A percentile compares a stretch with the other conserved stretches of the same genome.
phyloP scores from a whole-genome alignment of 2,329 filamentous ascomycete genomes.

The Alternaria incomplexa region DNA sequence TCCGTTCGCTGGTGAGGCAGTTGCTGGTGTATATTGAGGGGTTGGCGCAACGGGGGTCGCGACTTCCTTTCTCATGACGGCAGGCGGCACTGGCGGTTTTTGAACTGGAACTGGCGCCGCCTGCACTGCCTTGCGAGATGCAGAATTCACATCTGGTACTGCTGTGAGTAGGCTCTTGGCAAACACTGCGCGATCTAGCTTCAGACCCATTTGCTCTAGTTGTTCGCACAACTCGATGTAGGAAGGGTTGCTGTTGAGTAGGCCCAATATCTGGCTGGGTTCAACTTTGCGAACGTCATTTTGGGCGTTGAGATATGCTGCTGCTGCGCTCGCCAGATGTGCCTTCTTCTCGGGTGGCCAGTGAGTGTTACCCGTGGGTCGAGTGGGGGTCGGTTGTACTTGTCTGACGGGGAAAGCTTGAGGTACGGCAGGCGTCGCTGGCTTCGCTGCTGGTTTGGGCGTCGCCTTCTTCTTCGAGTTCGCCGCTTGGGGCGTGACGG shows the following conservation, averaged over 20 bases:
- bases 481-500: constrained; percentile 17
- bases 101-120: constrained; percentile 12
- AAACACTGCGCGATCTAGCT: constrained; percentile 59
- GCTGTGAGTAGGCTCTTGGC: constrained; percentile 58
- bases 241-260: constrained; percentile 61
- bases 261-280: constrained; percentile 50
- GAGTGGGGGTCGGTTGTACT: constrained; percentile 8
- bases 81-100: constrained; percentile 24
- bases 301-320: constrained; percentile 53
- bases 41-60: constrained; percentile 23
- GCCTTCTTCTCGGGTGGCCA: constrained; percentile 61
- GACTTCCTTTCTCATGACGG: constrained; percentile 29
- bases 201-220: constrained; percentile 57
- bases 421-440: constrained; percentile 1
- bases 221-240: constrained; percentile 63
- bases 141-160: constrained; percentile 51
- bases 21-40: constrained; percentile 19
- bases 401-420: constrained; percentile 9
- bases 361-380: constrained; percentile 45
- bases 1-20: constrained; percentile 17
- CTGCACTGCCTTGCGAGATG: constrained; percentile 26
- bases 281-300: constrained; percentile 52
- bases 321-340: constrained; percentile 58
- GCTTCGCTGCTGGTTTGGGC: constrained; percentile 19
- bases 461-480: constrained; percentile 32